Evolutionary conservation across 2,329 filamentous ascomycete genomes (phyloP).

Genomic region (Diplodia intermedia): DNA sequence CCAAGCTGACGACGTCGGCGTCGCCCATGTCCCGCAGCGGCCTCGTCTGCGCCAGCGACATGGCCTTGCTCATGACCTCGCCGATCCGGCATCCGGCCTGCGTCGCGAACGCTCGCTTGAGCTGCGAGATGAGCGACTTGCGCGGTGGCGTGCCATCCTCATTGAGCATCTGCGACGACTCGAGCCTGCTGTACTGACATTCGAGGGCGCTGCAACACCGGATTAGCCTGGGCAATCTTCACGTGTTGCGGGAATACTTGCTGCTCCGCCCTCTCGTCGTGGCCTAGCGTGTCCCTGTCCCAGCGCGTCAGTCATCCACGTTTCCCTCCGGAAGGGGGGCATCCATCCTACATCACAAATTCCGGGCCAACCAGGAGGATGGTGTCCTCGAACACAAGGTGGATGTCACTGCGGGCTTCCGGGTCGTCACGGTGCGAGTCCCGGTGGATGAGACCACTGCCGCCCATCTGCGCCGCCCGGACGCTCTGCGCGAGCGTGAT

Average conservation of each 20-base stretch:
- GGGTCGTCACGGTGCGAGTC: slow-evolving; percentile 6
- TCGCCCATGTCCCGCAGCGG: slow-evolving; percentile 9
- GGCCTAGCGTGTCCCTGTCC: slow-evolving; percentile 16
- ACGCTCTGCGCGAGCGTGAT: slow-evolving; percentile 7
- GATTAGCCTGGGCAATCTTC: background rate
- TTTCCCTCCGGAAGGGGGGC: no score
- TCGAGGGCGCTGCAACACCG: background rate
- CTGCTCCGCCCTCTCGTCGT: slow-evolving; percentile 19
- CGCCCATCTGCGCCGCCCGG: slow-evolving; percentile 12
- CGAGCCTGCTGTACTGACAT: slow-evolving; percentile 2
- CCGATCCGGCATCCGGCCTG: slow-evolving; percentile 7
- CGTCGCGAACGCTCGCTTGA: slow-evolving; percentile 16
- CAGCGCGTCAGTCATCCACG: background rate
- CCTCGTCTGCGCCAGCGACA: background rate
- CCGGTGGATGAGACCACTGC: slow-evolving; percentile 23
- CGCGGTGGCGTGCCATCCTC: slow-evolving; percentile 26
- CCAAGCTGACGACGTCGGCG: background rate
- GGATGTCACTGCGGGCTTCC: slow-evolving; percentile 7
- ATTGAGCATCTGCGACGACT: slow-evolving; percentile 7
- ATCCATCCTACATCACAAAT: slow-evolving; percentile 11
- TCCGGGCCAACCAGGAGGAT: slow-evolving; percentile 17
- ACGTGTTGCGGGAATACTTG: background rate
- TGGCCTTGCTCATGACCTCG: slow-evolving; percentile 7
- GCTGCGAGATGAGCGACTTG: slow-evolving; percentile 24
- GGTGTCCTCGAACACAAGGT: slow-evolving; percentile 31